A percentile compares a stretch with the other conserved stretches of the same genome.
Evolutionary conservation across 2,329 filamentous ascomycete species (phyloP).

Genomic region (Botryotinia narcissicola): DNA sequence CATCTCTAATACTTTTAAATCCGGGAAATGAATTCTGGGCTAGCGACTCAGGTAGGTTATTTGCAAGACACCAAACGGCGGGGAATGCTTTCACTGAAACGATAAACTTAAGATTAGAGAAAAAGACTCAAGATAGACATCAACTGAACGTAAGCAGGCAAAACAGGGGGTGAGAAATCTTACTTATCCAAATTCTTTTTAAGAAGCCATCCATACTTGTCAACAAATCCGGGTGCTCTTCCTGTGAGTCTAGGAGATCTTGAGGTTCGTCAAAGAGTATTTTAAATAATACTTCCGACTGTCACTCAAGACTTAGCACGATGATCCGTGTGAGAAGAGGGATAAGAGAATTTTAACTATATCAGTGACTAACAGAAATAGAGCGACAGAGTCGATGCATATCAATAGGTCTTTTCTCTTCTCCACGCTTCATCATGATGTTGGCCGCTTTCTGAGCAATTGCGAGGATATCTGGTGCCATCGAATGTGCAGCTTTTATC

Average conservation of each 20-base stretch:
- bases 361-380: background rate
- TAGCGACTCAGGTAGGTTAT: background rate
- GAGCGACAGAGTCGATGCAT: constrained; percentile 3
- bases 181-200: background rate
- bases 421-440: background rate
- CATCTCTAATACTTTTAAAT: background rate
- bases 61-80: background rate
- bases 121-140: background rate
- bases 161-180: background rate
- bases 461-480: background rate
- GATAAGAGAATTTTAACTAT: too few species aligned
- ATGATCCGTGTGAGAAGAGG: background rate
- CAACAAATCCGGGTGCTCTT: background rate
- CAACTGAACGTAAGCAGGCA: too few species aligned
- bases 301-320: background rate
- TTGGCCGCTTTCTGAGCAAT: background rate
- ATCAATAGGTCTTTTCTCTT: background rate
- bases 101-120: background rate
- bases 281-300: constrained; percentile 1
- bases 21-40: background rate
- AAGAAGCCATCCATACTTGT: background rate
- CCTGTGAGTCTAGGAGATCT: background rate
- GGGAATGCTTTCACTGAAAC: background rate
- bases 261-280: background rate
- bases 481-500: background rate